Evolutionary conservation across 805 yeast species (phyloP), one percentile per base, ranked within the genome.

Genomic region (Nakazawaea ishiwadae): DNA sequence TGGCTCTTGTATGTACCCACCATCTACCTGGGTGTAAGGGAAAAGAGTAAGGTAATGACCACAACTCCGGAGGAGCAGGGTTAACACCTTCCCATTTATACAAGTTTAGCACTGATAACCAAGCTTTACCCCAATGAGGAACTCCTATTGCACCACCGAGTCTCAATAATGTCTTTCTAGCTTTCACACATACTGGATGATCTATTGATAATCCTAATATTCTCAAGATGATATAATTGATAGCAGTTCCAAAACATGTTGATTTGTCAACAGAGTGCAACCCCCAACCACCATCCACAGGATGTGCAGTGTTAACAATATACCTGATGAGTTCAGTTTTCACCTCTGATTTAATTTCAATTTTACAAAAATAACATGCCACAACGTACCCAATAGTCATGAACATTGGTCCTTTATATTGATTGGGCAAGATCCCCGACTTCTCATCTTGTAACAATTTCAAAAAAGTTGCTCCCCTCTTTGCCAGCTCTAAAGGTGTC

Each of bases 281-380:
- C 0, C 99, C 99, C 99, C 99, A 93, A 2, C 99, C 99, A n/a
- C 99, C 99, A 60, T 93, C 99, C 1, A 90, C 96, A 0, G 97
- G 97, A 58, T 93, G 96, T 0, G 97, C 82, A 0, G 87, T 75
- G 58, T 93, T 93, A n/a, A 88, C 86, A 14, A 93, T 63, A 56
- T 90, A 93, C 45, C 99, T 71, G 20, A 84, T 77, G 55, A 93
- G 62, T 60, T 93, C 99, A 11, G 64, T 62, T 48, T 68, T 68
- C 52, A 73, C 76, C 29, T 75, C 81, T 23, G 78, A 80, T 0
- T 90, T 81, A 28, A 93, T 84, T 9, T 75, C 75, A 0, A 78
- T 71, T 28, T 77, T 74, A 10, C 90, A 74, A 56, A 80, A 79
- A 60, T 89, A 86, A 48, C 75, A 72, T 1, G 86, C 79, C 0